Base-by-base conservation (phyloP, 1,284 basidiomycete species). In the Ceratobasidium sp. region DNA sequence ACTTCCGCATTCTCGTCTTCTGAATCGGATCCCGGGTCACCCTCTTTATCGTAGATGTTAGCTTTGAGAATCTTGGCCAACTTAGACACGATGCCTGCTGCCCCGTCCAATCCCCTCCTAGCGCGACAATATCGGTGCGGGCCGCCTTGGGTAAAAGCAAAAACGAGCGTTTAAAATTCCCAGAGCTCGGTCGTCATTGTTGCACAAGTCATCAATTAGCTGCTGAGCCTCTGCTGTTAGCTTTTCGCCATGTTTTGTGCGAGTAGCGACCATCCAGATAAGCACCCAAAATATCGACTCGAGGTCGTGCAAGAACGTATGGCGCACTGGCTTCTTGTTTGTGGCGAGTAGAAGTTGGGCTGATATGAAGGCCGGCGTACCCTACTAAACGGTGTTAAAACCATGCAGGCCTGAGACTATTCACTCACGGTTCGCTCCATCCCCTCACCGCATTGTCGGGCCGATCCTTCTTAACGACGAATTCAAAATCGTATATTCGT, bases 241-340 rank as follows among this genome's bases (percentile, higher is more conserved):
- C 21, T 64, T 32, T 23, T 32, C 3, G 3, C 61, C 45, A 21
- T 43, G 61, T 23, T 50, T 26, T 14, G 23, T 28, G 21, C 50
- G 61, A 28, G 45, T 64, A 3, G 43, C 61, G 12, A 50, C 30
- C 21, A 50, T 48, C 72, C 72, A 73, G 14, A 73, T 43, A 14
- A 62, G n/a, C 23, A 73, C 46, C 65, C 72, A 73, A 55, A 73
- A 73, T 18, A 70, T 30, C 23, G 72, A 73, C 52, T 73, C 72
- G 16, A 73, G 43, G 45, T 73, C 72, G 36, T 73, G 72, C 30
- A 60, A 5, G 23, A 50, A 73, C 18, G 65, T 60, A 48, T 73
- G 72, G 3, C 28, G 6, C 32, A 67, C 65, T 12, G 71, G 71
- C n/a, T 32, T 36, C 3, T 21, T 3, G 8, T 53, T 9, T 12